Base-by-base conservation (phyloP, 495 filamentous ascomycete species). In the Xylaria cubensis region DNA sequence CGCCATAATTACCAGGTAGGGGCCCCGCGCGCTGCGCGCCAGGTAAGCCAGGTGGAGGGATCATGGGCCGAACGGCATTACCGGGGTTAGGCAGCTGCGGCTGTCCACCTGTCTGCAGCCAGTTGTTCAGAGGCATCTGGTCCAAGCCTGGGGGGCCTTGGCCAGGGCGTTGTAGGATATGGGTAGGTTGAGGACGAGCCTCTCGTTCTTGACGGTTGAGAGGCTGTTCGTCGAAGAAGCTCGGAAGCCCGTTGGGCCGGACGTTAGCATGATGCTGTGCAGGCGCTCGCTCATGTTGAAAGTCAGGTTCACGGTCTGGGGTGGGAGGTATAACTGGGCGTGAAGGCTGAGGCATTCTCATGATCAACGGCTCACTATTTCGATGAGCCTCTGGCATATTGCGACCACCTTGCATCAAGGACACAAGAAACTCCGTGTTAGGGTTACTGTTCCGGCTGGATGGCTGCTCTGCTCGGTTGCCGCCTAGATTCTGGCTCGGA, bases 401-500 rank as follows among this genome's bases (percentile, higher is more conserved):
- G 48, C 83, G 81, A 21, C 80, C 79, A 72, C 81, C 81, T 70
- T 86, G 84, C 87, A 89, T 88, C 4, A 89, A 80, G 42, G 80
- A 80, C 79, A 89, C 87, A 46, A 89, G 82, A 67, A 88, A 89
- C 56, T 87, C 86, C 17, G 84, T 81, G 59, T 88, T 85, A 72
- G 77, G 83, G 73, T 86, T 87, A 48, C 74, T 82, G 64, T 78
- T 81, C n/a, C 80, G 76, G 61, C 77, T 74, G 8, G 74, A 72
- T 73, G 75, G 83, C 70, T 80, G 85, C 58, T 80, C 80, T 32
- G 72, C 76, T 36, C 80, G 85, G 70, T 65, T 74, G 53, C 65
- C 77, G 42, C 71, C 72, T 58, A 75, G 68, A 36, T 46, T 74
- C 64, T 84, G 86, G 74, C 69, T 83, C 12, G 82, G 73, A 59